Base-by-base conservation (phyloP, 192 early-diverging fungal species). In the Spinellus fusiger region DNA sequence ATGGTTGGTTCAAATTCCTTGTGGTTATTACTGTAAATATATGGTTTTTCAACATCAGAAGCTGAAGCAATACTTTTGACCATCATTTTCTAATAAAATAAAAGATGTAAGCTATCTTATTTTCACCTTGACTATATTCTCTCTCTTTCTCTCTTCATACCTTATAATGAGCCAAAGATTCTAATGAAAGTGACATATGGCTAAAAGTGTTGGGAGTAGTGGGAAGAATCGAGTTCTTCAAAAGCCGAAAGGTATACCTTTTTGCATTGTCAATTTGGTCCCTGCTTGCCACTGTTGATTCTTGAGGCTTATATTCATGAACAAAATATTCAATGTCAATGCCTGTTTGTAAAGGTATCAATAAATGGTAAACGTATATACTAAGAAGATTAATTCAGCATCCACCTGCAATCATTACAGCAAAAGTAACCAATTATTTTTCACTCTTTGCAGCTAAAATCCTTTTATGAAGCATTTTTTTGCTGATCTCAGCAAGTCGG, bases 381-480 rank as follows among this genome's bases (percentile, higher is more conserved):
- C 3, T 52, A 52, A 28, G 8, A 52, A 52, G 16, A 44, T 9
- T 9, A 37, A 50, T 23, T 28, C 27, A 52, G 50, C 2, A 52
- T 52, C 31, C 50, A 52, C 50, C 26, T 52, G 50, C 23, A 29
- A 52, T 28, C 23, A 52, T 52, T 7, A 52, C 31, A 16, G 50
- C 27, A 52, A 52, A 52, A 28, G 50, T 29, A 1, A 52, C 7
- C 8, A 52, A 34, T 37, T 23, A 32, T 37, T 56, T 56, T 38
- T 56, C 33, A 23, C 34, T 38, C 54, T 56, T 56, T 38, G 54
- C 54, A 56, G 33, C 16, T 23, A 35, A 56, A 22, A 56, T 0
- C 18, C 54, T 35, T 38, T 38, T 56, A 38, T 56, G 54, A 37
- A 56, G 33, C 54, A 56, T 37, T 38, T 56, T 56, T 38, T 56